Conservation (phyloP, 2,329 filamentous ascomycete genomes). For the Aspergillus sp. region DNA sequence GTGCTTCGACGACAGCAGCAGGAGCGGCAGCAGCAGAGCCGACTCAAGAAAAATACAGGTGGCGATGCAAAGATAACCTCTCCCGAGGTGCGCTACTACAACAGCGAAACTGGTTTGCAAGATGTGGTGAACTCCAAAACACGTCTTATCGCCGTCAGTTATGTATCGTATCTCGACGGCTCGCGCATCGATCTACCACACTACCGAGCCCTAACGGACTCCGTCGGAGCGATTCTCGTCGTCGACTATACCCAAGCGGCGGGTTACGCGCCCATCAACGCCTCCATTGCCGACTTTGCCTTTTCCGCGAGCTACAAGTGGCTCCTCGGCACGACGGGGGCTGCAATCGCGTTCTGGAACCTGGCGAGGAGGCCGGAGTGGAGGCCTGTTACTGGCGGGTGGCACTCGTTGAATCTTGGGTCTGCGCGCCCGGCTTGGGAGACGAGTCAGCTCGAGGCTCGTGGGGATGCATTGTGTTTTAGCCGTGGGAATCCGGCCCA, state of each 20-base stretch:
- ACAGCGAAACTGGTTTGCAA: background rate
- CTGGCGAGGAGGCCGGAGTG: background rate
- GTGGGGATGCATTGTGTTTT: background rate
- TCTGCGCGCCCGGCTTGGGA: background rate
- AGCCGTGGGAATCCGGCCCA: background rate
- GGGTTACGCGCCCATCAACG: background rate
- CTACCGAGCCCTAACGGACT: background rate
- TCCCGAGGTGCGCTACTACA: background rate
- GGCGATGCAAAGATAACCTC: background rate
- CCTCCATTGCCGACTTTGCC: background rate
- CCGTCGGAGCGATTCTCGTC: background rate
- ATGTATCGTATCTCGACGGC: background rate
- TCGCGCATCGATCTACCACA: background rate
- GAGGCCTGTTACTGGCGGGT: background rate
- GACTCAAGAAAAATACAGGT: background rate
- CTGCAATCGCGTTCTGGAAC: background rate
- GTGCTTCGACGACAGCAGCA: background rate
- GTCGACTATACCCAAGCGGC: slow-evolving; percentile 1
- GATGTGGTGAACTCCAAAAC: background rate
- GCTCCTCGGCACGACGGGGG: background rate
- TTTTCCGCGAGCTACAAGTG: background rate
- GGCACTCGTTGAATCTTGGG: background rate
- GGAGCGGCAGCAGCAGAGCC: background rate
- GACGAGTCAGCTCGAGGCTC: background rate
- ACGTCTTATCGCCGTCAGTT: background rate